Base-by-base conservation (phyloP, 495 filamentous ascomycete genomes). In the Trichoderma reesei region DNA sequence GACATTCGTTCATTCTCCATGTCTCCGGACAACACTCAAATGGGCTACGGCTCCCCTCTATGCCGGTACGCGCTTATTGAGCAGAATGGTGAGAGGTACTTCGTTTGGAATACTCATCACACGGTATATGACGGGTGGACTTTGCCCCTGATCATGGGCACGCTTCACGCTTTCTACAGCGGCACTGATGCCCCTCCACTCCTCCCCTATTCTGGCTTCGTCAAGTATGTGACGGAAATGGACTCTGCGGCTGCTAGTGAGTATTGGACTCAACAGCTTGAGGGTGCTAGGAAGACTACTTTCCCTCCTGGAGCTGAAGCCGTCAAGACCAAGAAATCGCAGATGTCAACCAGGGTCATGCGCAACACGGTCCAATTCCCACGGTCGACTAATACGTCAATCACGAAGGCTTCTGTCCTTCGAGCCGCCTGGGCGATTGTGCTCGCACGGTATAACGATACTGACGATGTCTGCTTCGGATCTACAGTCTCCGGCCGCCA, bases 401-500 rank as follows among this genome's bases (percentile, higher is more conserved):
- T 74, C 44, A 71, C 72, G 0, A 74, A 79, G 34, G 78, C 79
- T 54, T 73, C 78, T 0, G 71, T 81, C 3, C 72, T 81, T 34
- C 80, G 78, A 64, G 72, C 69, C 1, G 76, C 78, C 2, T 81
- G 79, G 79, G 76, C 77, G 1, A 68, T 79, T 16, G 63, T 77
- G 1, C 68, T 77, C 20, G 70, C 72, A 14, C 66, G 68, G 0
- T 67, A 79, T 46, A 75, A 74, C 11, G 74, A 70, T 1, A 69
- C 69, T 0, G 68, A 74, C 20, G 78, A 80, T 9, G 73, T 81
- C 9, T 74, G 79, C 11, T 81, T 81, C 62, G 79, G 79, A 11
- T 74, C 80, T 63, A 64, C 79, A 10, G 69, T 81, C 33, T 77
- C 74, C 61, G 83, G 83, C 38, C 73, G 84, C 0, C 73, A 78